Conservation (phyloP, 768 basidiomycete species). For the Boletus sensibilis region DNA sequence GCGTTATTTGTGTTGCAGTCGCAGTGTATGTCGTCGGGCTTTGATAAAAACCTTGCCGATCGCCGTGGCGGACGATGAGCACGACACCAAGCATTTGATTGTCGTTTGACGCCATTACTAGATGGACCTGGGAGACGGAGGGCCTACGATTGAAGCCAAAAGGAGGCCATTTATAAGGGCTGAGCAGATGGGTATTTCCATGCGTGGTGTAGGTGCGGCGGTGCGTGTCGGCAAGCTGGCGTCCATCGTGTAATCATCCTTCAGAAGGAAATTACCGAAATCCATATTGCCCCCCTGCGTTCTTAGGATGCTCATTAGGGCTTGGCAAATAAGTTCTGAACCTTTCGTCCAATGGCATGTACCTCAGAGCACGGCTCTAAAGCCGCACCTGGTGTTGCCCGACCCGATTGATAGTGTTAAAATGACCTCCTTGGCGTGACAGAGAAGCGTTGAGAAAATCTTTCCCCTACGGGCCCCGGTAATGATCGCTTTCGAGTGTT, state of each 20-base stretch:
- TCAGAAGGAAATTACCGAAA: not conserved
- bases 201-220: not conserved
- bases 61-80: constrained; percentile 58
- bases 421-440: not conserved
- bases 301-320: not conserved
- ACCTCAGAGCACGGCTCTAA: not conserved
- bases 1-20: constrained; percentile 57
- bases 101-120: constrained; percentile 16
- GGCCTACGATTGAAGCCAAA: not conserved
- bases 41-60: constrained; percentile 67
- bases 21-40: constrained; percentile 55
- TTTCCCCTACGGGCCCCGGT: not conserved
- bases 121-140: not conserved
- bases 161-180: not conserved
- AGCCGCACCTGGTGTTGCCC: too few species aligned
- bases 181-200: not conserved
- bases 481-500: not conserved
- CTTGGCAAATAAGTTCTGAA: not conserved
- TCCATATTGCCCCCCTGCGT: not conserved
- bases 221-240: not conserved
- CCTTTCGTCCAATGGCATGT: not conserved
- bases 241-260: not conserved
- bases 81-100: constrained; percentile 52
- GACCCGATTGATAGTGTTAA: not conserved
- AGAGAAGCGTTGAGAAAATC: not conserved